phyloP scores from a whole-genome alignment of 2,329 filamentous ascomycete species.

The Claviceps purpurea region DNA sequence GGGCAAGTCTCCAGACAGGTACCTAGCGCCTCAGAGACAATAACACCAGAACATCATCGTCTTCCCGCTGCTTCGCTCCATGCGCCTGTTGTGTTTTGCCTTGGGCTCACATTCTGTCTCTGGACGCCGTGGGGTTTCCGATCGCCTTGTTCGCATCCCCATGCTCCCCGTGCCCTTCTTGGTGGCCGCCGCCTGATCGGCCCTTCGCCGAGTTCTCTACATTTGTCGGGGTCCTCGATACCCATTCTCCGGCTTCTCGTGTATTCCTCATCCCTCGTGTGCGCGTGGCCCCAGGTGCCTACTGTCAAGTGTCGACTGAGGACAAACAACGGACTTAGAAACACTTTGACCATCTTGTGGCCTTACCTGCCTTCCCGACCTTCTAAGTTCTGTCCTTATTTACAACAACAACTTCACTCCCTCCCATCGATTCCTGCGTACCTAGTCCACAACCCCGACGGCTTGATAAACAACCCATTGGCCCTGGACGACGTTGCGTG shows the following conservation, averaged over 20 bases:
- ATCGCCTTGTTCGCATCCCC: background rate
- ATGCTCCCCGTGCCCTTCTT: background rate
- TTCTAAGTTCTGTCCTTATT: background rate
- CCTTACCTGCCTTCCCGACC: background rate
- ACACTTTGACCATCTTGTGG: background rate
- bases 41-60: conserved; percentile 1
- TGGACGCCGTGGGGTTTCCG: background rate
- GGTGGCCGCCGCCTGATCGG: background rate
- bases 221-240: background rate
- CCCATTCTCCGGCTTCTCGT: background rate
- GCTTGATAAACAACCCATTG: background rate
- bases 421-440: background rate
- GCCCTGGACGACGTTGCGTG: background rate
- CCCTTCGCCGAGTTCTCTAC: background rate
- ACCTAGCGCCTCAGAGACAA: background rate
- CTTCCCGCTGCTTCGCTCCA: background rate
- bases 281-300: background rate
- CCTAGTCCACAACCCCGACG: background rate
- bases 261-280: background rate
- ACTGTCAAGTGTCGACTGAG: background rate
- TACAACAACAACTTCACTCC: background rate
- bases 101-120: background rate
- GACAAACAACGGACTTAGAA: background rate
- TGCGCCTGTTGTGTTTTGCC: background rate
- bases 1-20: no score